Conservation (phyloP, 441 rosid genomes). For the Pelargonium australe region DNA sequence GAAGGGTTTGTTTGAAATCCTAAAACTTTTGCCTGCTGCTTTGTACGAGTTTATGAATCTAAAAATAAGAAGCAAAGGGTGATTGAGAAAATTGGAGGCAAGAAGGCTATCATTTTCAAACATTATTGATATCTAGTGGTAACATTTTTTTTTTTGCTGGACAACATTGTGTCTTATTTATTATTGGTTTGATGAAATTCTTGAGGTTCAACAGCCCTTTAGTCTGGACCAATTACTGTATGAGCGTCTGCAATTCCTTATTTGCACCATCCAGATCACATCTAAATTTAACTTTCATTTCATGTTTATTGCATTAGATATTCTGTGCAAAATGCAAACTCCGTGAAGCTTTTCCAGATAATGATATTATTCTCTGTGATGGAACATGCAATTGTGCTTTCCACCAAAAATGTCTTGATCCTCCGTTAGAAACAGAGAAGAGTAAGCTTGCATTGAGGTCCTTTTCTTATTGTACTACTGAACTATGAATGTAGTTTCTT, state of each 20-base stretch:
- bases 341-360: slow-evolving; percentile 78
- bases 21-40: neutral
- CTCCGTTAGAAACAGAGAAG: slow-evolving; percentile 77
- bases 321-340: slow-evolving; percentile 88
- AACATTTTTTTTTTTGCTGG: neutral
- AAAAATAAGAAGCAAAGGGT: neutral
- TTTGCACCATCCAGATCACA: slow-evolving; percentile 3
- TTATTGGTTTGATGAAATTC: neutral
- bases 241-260: neutral
- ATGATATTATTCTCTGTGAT: slow-evolving; percentile 91
- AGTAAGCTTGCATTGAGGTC: slow-evolving; percentile 41
- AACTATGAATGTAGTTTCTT: slow-evolving; percentile 15
- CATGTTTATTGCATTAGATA: slow-evolving; percentile 42
- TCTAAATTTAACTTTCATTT: slow-evolving; percentile 4
- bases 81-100: slow-evolving; percentile 5
- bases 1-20: neutral
- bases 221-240: neutral
- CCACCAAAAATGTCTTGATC: slow-evolving; percentile 92
- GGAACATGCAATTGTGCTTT: slow-evolving; percentile 92
- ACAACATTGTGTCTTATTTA: neutral
- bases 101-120: neutral
- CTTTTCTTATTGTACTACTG: slow-evolving; percentile 9
- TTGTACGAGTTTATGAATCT: neutral
- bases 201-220: neutral
- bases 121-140: neutral